Percentiles rank a stretch among this genome's conserved stretches.
These are phyloP conservation scores for Diaporthe amygdali DNA, from an alignment of 2,329 filamentous ascomycete genomes.

Conservation along the genomic window DNA sequence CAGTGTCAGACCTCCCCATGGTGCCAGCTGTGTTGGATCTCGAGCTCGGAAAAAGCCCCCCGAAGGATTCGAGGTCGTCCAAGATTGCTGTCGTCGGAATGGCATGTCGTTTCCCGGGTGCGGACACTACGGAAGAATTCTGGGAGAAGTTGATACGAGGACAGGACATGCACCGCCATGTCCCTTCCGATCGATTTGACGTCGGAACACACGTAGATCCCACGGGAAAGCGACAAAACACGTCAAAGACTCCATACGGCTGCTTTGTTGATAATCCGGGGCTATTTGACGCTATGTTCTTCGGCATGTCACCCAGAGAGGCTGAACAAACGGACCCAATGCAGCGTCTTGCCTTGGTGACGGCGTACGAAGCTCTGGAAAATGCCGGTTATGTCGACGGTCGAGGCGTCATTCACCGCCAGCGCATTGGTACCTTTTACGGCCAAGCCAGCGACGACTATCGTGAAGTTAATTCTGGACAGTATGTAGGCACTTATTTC, in stretches of 20 bases:
- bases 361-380: constrained; percentile 81
- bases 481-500: constrained; percentile 66
- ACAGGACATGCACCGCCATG: constrained; percentile 71
- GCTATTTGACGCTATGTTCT: constrained; percentile 78
- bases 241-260: constrained; percentile 71
- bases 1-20: neutral
- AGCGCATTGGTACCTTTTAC: constrained; percentile 71
- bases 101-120: constrained; percentile 38
- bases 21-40: neutral
- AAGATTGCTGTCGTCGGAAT: constrained; percentile 33
- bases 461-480: constrained; percentile 74
- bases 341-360: constrained; percentile 74
- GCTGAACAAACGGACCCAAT: constrained; percentile 78
- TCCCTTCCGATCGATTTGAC: constrained; percentile 74
- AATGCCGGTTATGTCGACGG: constrained; percentile 69
- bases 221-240: constrained; percentile 74
- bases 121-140: constrained; percentile 33
- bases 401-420: constrained; percentile 64
- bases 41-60: neutral
- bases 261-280: constrained; percentile 75
- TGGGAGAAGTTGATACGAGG: constrained; percentile 68
- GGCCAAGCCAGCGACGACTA: constrained; percentile 81
- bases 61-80: neutral
- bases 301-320: constrained; percentile 83
- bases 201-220: constrained; percentile 73